These are phyloP conservation scores for Fusarium sp. DNA, from an alignment of 2,329 filamentous ascomycete genomes.

Conservation along the genomic window DNA sequence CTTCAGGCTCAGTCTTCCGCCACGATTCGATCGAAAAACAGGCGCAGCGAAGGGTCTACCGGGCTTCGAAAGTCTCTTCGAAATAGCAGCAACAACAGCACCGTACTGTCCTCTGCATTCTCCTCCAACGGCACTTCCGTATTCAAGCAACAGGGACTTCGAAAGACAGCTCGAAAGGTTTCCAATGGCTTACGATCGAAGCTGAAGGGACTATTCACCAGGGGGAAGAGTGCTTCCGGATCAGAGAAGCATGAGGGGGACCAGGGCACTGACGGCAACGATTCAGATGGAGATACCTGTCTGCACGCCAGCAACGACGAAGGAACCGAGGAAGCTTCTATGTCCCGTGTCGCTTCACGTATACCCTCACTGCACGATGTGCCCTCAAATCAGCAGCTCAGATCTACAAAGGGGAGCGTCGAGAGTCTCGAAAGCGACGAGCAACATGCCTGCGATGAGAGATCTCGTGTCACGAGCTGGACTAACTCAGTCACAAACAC, in stretches of 20 bases:
- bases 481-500: conserved; percentile 67
- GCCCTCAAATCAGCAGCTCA: conserved; percentile 55
- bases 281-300: conserved; percentile 45
- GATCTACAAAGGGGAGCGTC: conserved; percentile 63
- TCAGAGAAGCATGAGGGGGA: conserved; percentile 14
- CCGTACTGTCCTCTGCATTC: conserved; percentile 46
- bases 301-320: conserved; percentile 47
- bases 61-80: conserved; percentile 60
- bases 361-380: conserved; percentile 60
- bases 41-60: conserved; percentile 45
- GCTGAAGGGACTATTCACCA: conserved; percentile 57
- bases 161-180: conserved; percentile 65
- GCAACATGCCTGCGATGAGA: conserved; percentile 56
- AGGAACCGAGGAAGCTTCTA: conserved; percentile 52
- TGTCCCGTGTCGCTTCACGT: conserved; percentile 59
- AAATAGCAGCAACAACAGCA: conserved; percentile 54
- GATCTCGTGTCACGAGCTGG: conserved; percentile 77
- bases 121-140: conserved; percentile 39
- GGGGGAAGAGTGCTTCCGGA: conserved; percentile 36
- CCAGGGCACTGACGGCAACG: conserved; percentile 20
- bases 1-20: conserved; percentile 54
- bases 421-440: conserved; percentile 57
- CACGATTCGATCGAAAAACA: conserved; percentile 53
- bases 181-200: conserved; percentile 68
- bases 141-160: conserved; percentile 49